These are phyloP conservation scores for Huntiella savannae DNA, from an alignment of 2,329 filamentous ascomycete genomes.

Conservation along the genomic window DNA sequence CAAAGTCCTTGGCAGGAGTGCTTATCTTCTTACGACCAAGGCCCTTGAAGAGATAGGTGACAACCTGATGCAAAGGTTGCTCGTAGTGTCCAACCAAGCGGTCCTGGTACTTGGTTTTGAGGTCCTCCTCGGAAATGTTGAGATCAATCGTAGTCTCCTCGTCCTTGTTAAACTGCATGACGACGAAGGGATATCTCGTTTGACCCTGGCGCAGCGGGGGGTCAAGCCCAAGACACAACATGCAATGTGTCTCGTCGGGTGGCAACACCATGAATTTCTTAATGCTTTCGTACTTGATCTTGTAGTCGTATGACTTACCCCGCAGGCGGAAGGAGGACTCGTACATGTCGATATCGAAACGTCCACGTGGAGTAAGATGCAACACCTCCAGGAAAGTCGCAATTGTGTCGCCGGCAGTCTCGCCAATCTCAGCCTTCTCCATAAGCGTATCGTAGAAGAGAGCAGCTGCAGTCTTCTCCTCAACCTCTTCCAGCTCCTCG, in stretches of 20 bases:
- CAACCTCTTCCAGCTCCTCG: slow-evolving; percentile 48
- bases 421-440: slow-evolving; percentile 96
- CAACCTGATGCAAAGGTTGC: slow-evolving; percentile 78
- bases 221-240: slow-evolving; percentile 87
- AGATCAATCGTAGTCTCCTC: slow-evolving; percentile 93
- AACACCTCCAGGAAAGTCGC: slow-evolving; percentile 93
- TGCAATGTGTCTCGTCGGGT: slow-evolving; percentile 88
- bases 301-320: slow-evolving; percentile 99
- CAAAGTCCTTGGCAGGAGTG: slow-evolving; percentile 83
- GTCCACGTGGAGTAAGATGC: slow-evolving; percentile 83
- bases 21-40: slow-evolving; percentile 90
- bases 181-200: slow-evolving; percentile 91
- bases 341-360: slow-evolving; percentile 99
- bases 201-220: slow-evolving; percentile 91
- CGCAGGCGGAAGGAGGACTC: slow-evolving; percentile 90
- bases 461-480: slow-evolving; percentile 87
- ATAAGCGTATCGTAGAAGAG: slow-evolving; percentile 97
- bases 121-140: slow-evolving; percentile 81
- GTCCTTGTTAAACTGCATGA: slow-evolving; percentile 97
- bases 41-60: slow-evolving; percentile 88
- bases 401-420: slow-evolving; percentile 95
- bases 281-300: slow-evolving; percentile 93
- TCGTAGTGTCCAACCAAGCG: slow-evolving; percentile 82
- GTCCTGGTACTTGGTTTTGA: slow-evolving; percentile 72
- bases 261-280: slow-evolving; percentile 98